These are phyloP conservation scores for Tricholoma bakamatsutake DNA, from an alignment of 768 basidiomycete genomes.

Conservation along the genomic window DNA sequence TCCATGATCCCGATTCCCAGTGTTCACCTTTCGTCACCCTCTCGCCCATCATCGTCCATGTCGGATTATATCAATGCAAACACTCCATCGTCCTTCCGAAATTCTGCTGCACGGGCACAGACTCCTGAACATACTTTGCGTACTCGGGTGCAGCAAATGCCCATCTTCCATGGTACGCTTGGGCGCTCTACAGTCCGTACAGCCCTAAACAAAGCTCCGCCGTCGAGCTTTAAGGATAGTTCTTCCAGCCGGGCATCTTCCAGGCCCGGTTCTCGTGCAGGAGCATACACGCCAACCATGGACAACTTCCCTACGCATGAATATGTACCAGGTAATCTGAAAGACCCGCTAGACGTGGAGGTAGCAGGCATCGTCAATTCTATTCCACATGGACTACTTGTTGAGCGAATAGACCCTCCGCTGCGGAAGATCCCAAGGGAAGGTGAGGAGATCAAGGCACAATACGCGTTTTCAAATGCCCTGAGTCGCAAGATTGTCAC, in stretches of 20 bases:
- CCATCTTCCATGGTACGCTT: slow-evolving; percentile 42
- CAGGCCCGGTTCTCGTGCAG: slow-evolving; percentile 59
- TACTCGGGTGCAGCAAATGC: slow-evolving; percentile 54
- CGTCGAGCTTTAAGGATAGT: slow-evolving; percentile 71
- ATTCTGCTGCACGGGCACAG: slow-evolving; percentile 46
- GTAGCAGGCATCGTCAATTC: slow-evolving; percentile 72
- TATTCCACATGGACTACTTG: slow-evolving; percentile 67
- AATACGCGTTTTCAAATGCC: slow-evolving; percentile 75
- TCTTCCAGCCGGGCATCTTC: slow-evolving; percentile 52
- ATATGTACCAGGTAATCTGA: slow-evolving; percentile 59
- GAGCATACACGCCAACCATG: slow-evolving; percentile 54
- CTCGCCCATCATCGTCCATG: slow-evolving; percentile 66
- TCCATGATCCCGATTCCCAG: slow-evolving; percentile 81
- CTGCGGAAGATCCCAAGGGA: slow-evolving; percentile 57
- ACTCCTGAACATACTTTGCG: slow-evolving; percentile 64
- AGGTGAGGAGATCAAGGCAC: slow-evolving; percentile 76
- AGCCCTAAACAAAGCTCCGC: slow-evolving; percentile 45
- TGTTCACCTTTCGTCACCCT: slow-evolving; percentile 62
- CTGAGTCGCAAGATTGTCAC: slow-evolving; percentile 71
- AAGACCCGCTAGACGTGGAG: slow-evolving; percentile 80
- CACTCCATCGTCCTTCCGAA: slow-evolving; percentile 34
- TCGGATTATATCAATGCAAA: slow-evolving; percentile 55
- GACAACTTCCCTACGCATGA: slow-evolving; percentile 50
- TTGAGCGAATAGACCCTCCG: slow-evolving; percentile 80
- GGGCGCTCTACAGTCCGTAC: slow-evolving; percentile 36